phyloP scores from a whole-genome alignment of 1,284 basidiomycete genomes.

The Moniliophthora roreri region DNA sequence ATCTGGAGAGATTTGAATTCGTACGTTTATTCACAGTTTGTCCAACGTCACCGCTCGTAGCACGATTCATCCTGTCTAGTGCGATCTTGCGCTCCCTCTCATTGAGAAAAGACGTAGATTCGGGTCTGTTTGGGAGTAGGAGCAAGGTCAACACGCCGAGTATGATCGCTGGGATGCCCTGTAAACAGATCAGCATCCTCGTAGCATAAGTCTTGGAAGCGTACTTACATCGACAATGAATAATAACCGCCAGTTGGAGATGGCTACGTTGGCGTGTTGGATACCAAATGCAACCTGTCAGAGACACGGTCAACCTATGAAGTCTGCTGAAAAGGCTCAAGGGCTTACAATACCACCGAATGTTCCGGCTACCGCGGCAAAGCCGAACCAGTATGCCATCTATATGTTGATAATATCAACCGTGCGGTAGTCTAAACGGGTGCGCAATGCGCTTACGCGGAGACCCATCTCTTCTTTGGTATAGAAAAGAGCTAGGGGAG shows the following conservation, averaged over 20 bases:
- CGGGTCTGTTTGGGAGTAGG: constrained; percentile 76
- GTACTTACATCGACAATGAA: constrained; percentile 72
- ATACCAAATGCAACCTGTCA: constrained; percentile 71
- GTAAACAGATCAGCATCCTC: neutral
- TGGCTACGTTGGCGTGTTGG: constrained; percentile 49
- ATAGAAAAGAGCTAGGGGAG: constrained; percentile 64
- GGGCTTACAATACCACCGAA: constrained; percentile 57
- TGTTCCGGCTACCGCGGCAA: constrained; percentile 76
- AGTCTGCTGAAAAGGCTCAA: too few species aligned
- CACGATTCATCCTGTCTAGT: constrained; percentile 72
- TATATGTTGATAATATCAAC: constrained; percentile 12
- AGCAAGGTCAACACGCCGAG: constrained; percentile 67
- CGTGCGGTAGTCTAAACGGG: neutral
- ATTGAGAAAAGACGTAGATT: constrained; percentile 68
- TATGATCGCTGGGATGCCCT: constrained; percentile 68
- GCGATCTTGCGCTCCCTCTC: constrained; percentile 75
- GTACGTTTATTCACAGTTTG: constrained; percentile 68
- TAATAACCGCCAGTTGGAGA: constrained; percentile 65
- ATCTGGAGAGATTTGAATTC: constrained; percentile 12
- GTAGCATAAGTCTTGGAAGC: neutral
- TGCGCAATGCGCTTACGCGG: constrained; percentile 36
- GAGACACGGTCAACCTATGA: too few species aligned
- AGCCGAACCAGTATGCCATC: constrained; percentile 78
- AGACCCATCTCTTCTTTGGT: constrained; percentile 72
- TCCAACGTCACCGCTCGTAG: constrained; percentile 66